Base-by-base conservation (phyloP, 352 stramenopile genomes). In the Globisporangium megalacanthum region DNA sequence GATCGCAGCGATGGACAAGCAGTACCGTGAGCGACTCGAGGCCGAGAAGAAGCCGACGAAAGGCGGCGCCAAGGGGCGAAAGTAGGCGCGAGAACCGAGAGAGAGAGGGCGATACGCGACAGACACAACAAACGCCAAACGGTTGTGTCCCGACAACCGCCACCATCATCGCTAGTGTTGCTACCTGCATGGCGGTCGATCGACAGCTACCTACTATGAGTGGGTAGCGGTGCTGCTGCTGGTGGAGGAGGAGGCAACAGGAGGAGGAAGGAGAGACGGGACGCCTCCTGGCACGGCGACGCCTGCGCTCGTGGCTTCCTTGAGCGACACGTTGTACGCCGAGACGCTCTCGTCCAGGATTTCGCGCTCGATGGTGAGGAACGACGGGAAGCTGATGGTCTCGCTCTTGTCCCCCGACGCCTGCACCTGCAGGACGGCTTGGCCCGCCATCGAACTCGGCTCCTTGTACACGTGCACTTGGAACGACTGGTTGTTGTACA, bases 401-500 rank as follows among this genome's bases (percentile, higher is more conserved):
- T 79, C 65, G 53, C 70, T 70, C 49, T 73, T 73, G 48, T 84
- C 79, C 13, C 69, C 80, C 14, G 82, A 86, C 25, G 82, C 83
- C 60, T 94, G 83, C 22, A 94, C 72, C 39, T 94, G 83, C 49
- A 91, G 63, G 48, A 94, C 80, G 51, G 75, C 69, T 10, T 89
- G 77, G 0, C 74, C 76, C 2, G 73, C 78, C 60, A 94, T 69
- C 6, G 73, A 60, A 6, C 63, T 62, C 25, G 83, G 83, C 54
- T 92, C 83, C 61, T 94, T 94, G 72, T 94, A 94, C 31, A 90
- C 68, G 63, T 94, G 83, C 45, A 94, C 85, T 65, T 94, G 82
- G 65, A 92, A 89, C 42, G 83, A 94, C 65, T 92, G 83, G 65
- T 92, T 92, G 62, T 88, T 69, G 68, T 91, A 89, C 49, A 94